Base-by-base conservation (phyloP, 2,329 filamentous ascomycete genomes). In the Fusarium dimerum region DNA sequence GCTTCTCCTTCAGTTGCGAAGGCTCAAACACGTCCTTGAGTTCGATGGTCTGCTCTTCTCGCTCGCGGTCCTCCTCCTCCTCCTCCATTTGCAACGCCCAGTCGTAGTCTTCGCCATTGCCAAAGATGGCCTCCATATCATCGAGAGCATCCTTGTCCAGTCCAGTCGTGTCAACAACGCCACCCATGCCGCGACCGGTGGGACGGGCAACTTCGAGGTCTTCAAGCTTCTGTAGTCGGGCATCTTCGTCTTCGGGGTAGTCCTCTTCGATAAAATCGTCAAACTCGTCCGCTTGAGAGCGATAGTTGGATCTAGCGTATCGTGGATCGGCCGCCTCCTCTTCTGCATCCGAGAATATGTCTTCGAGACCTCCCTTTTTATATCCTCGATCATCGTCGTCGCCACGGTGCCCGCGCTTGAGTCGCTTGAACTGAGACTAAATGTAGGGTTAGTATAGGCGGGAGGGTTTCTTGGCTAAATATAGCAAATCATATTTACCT, bases 21-120 rank as follows among this genome's bases (percentile, higher is more conserved):
- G 94, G 94, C 73, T 99, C 94, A 66, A 99, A 99, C 46, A 99
- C 93, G 69, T 99, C 93, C 75, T 97, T 97, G 57, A 99, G 83
- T 72, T 97, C 91, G 40, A 97, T 84, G 42, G 87, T 87, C 65
- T 92, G 89, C 60, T 95, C 90, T 56, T 90, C 89, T 54, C 86
- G 83, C 60, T 89, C 81, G 51, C 88, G 85, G 44, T 90, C 86
- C 60, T 95, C 90, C 60, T 92, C 88, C 45, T 92, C 87, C 43
- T 94, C 89, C 71, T 97, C 92, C 66, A 93, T 80, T 47, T 93
- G 89, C 44, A 99, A 77, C 9, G 93, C 94, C 86, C 95, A 99
- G 63, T 92, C 87, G 68, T 97, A 99, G 67, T 99, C 94, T 59
- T 90, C 91, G 50, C 94, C 93, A 67, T 96, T 91, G 56, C 94